Base-by-base conservation (phyloP, 2,329 filamentous ascomycete genomes). In the Pyrenophora tritici-repentis region DNA sequence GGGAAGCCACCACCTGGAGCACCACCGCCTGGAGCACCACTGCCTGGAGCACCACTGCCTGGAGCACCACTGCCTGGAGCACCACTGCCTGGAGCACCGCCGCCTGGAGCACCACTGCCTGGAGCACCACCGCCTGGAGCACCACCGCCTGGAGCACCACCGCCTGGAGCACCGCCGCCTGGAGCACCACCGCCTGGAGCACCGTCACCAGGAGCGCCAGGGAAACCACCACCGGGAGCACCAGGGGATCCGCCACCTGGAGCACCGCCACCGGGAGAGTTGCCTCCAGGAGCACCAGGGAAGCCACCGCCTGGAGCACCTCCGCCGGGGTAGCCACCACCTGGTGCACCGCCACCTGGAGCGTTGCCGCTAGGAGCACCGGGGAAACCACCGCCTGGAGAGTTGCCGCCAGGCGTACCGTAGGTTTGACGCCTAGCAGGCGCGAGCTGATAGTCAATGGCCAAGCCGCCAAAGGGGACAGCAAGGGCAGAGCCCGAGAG, bases 401-500 rank as follows among this genome's bases (percentile, higher is more conserved):
- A 32, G 9, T 37, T 17, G 4, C 39, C 39, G 20, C 26, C 34
- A 31, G 39, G 35, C 14, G 44, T 17, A 24, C 48, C 16, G 46
- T 55, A n/a, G 52, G 54, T 13, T 47, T 45, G 39, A 52, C 42
- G 17, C 44, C 47, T 7, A 24, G 8, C 6, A 10, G 12, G 16
- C 34, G n/a, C 12, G 33, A 35, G 9, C 41, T 33, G 32, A 20
- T 26, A 13, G 36, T 10, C 42, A 24, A 59, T 54, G 33, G 57
- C 33, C 32, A 50, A 47, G 41, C 44, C 42, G 37, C 49, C 46
- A 17, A 60, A 48, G 14, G 63, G 50, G 18, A 55, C 48, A 41
- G 65, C 63, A 4, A 58, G 31, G 24, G 64, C 43, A n/a, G 59
- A 55, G 48, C 65, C 53, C 35, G 59, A 52, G 36, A 68, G 58